Percentiles rank a stretch among this genome's conserved stretches.
Conservation (phyloP, 2,329 filamentous ascomycete genomes). For the Diplodia scrobiculata region DNA sequence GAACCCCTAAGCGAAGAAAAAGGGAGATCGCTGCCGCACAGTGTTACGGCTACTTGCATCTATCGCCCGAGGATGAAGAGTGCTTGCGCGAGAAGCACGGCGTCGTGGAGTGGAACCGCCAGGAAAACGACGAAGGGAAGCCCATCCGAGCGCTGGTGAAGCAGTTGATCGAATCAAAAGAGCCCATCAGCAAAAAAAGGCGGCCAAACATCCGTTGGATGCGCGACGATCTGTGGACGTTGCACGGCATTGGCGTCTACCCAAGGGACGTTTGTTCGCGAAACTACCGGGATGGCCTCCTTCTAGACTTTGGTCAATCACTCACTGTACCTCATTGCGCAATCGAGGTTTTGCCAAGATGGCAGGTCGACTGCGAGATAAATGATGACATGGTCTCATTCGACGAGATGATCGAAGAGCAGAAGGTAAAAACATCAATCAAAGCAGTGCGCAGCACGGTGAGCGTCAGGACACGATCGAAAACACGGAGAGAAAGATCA, state of each 20-base stretch:
- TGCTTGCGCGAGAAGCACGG: not conserved
- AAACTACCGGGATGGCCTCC: not conserved
- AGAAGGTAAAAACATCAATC: not conserved
- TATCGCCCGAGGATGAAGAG: not conserved
- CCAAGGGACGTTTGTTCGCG: not conserved
- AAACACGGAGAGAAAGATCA: not conserved
- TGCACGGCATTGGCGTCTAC: not conserved
- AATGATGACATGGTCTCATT: not conserved
- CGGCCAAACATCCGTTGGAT: not conserved
- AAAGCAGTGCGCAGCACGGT: not conserved
- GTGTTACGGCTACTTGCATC: not conserved
- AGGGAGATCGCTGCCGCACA: not conserved
- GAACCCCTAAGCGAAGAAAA: not conserved
- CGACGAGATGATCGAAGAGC: not conserved
- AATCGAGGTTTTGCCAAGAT: not conserved
- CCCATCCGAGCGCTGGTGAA: slow-evolving; percentile 7
- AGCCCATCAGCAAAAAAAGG: not conserved
- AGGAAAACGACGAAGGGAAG: not conserved
- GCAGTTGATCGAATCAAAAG: not conserved
- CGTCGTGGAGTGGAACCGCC: not conserved
- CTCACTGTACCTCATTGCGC: not conserved
- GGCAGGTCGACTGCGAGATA: not conserved
- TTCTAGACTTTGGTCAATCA: not conserved
- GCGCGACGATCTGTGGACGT: not conserved
- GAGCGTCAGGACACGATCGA: not conserved